phyloP scores from a whole-genome alignment of 73 alveolate species.

The Stentor coeruleus region DNA sequence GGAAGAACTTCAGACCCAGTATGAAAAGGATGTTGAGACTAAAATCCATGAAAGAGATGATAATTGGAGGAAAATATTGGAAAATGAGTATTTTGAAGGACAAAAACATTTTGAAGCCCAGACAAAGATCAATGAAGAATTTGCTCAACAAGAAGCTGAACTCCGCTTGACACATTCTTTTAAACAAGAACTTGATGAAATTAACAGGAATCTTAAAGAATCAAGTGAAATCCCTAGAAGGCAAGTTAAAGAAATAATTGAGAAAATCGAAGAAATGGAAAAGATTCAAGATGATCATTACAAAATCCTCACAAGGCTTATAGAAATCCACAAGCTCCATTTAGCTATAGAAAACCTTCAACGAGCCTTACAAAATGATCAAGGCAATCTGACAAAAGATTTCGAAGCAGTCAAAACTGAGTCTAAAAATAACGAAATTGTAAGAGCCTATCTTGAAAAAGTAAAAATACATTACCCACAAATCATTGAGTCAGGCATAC shows the following conservation, averaged over 20 bases:
- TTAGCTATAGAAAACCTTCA: neutral
- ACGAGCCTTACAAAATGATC: neutral
- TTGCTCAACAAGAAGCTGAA: neutral
- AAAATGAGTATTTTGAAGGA: neutral
- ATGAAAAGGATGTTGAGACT: neutral
- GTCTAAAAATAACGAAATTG: neutral
- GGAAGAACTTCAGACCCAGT: neutral
- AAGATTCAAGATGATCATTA: neutral
- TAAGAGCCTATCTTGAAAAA: neutral
- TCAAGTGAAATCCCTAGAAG: neutral
- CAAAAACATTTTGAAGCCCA: neutral
- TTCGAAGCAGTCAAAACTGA: neutral
- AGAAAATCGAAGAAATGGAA: conserved; percentile 5
- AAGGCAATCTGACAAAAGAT: conserved; percentile 1
- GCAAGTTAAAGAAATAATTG: neutral
- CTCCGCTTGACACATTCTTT: neutral
- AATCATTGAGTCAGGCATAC: conserved; percentile 2
- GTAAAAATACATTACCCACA: neutral
- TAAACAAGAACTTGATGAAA: conserved; percentile 4
- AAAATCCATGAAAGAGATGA: neutral
- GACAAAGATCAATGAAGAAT: neutral
- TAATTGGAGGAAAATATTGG: conserved; percentile 1
- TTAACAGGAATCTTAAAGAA: neutral
- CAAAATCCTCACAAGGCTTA: neutral
- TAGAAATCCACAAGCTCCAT: conserved; percentile 14